phyloP scores from a whole-genome alignment of 1,284 basidiomycete genomes.

The Trametes sp. region DNA sequence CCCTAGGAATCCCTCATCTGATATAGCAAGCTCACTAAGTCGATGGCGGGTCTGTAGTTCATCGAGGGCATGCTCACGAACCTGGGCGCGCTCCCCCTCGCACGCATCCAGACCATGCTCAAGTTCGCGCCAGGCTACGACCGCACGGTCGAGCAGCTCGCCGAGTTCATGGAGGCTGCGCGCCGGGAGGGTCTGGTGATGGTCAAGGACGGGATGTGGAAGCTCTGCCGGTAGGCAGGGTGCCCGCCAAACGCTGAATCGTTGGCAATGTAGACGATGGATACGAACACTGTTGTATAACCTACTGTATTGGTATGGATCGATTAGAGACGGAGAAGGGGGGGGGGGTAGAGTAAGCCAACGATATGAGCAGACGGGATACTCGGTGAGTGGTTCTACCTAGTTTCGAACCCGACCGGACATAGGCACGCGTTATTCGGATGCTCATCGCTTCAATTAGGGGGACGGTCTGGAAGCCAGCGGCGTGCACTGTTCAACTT shows the following conservation, averaged over 20 bases:
- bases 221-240: conserved; percentile 47
- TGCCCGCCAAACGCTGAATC: no score
- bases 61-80: conserved; percentile 89
- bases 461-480: no score
- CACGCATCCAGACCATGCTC: conserved; percentile 85
- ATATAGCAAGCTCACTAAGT: not conserved
- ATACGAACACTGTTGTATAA: not conserved
- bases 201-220: conserved; percentile 79
- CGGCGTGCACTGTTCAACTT: no score
- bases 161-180: conserved; percentile 79
- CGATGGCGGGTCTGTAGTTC: conserved; percentile 54
- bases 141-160: conserved; percentile 78
- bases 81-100: conserved; percentile 73
- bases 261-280: not conserved
- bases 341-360: no score
- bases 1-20: not conserved
- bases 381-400: no score
- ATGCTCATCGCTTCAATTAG: no score
- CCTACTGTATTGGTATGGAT: no score
- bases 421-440: no score
- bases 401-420: no score
- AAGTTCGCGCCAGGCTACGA: conserved; percentile 84
- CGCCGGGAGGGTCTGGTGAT: conserved; percentile 78
- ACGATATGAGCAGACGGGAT: no score
- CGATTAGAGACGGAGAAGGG: no score